Base-by-base conservation (phyloP, 2,329 filamentous ascomycete species). In the Teratosphaeria viscida region DNA sequence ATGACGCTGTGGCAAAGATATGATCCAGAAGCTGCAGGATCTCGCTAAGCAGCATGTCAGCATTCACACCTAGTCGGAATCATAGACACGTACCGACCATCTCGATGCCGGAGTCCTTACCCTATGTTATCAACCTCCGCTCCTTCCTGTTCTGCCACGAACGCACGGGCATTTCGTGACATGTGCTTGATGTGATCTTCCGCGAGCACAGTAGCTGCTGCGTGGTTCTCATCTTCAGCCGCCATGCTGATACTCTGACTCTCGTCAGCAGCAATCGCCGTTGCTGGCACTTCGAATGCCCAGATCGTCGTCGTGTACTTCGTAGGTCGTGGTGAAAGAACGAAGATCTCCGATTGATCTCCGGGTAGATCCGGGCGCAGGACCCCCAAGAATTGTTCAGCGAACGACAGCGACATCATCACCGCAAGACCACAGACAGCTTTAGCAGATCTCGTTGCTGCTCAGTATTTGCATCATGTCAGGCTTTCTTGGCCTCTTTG, bases 121-220 rank as follows among this genome's bases (percentile, higher is more conserved):
- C 43, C 43, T 49, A 23, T 49, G 16, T 49, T 49, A 8, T 11
- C 37, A 14, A 5, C 6, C 19, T 49, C 43, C 11, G 43, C 43
- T 49, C 43, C 43, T 49, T 23, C 43, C 43, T 49, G 1, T 49
- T 49, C n/a, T 23, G 60, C 60, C 11, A 65, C 27, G 10, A 63
- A 35, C 8, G 26, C 37, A 53, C 63, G 62, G 23, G 61, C 57
- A 53, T 63, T 55, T 16, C 62, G 32, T 23, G 65, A 59, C 34
- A 67, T 60, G 37, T 59, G 54, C 47, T 61, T 60, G 32, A 67
- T 55, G n/a, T 61, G 35, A 6, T 62, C 63, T 60, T 66, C 65
- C 39, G 52, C 29, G 6, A 65, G 63, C 47, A 65, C 39, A 19
- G n/a, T 7, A 23, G 43, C 16, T 19, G 43, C n/a, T 16, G 8